Percentiles rank a stretch among this genome's conserved stretches.
phyloP scores from a whole-genome alignment of 192 early-diverging fungal species.

The Haplosporangium gracile region DNA sequence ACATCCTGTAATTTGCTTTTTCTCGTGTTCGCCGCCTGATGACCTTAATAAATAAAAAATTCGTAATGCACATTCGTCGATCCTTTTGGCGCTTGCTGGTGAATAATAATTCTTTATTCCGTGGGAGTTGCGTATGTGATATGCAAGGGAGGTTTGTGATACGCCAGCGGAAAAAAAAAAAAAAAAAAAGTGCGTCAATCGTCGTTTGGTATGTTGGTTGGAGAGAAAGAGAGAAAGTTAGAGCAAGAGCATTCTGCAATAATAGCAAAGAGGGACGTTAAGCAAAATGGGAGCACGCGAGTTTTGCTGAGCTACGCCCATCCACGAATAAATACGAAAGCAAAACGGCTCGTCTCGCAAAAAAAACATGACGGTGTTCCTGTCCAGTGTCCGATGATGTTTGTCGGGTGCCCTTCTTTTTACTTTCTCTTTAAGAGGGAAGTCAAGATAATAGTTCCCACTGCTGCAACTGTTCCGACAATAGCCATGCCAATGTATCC shows the following conservation, averaged over 20 bases:
- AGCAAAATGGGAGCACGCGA: not conserved
- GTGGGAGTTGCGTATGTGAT: not conserved
- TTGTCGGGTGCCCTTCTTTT: not conserved
- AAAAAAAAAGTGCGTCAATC: not conserved
- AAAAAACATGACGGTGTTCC: not conserved
- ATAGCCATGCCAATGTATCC: slow-evolving; percentile 92
- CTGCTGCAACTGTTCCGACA: slow-evolving; percentile 80
- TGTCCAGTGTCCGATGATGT: not conserved
- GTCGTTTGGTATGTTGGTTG: not conserved
- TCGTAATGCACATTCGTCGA: not conserved
- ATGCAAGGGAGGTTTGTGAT: not conserved
- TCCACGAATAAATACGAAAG: not conserved
- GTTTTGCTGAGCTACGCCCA: not conserved
- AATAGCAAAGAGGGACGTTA: not conserved
- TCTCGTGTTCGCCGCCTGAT: not conserved
- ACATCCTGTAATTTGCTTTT: not conserved
- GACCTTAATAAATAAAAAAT: not conserved
- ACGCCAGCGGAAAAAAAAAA: not conserved
- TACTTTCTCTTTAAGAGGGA: slow-evolving; percentile 58
- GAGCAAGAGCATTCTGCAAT: not conserved
- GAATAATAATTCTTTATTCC: not conserved
- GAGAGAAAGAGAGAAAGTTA: not conserved
- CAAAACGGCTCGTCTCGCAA: not conserved
- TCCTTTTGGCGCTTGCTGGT: not conserved
- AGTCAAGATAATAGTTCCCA: slow-evolving; percentile 74